Evolutionary conservation across 192 early-diverging fungal species (phyloP), one percentile per base, ranked within the genome.

Genomic region (Podila verticillata): DNA sequence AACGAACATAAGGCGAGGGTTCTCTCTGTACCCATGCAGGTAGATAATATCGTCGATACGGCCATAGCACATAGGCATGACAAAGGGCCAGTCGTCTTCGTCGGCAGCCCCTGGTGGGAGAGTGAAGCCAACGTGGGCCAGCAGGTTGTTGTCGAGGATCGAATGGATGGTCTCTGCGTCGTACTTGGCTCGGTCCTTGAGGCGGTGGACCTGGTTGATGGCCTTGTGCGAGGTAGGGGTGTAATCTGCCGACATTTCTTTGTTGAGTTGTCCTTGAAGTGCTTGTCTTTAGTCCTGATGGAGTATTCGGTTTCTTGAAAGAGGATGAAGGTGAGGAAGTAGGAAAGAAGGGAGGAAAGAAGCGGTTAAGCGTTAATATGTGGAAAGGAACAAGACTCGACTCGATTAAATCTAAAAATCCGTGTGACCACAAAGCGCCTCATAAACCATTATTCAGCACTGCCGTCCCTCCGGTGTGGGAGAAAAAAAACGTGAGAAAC

Each of bases 41-140:
- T 88, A 89, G 29, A 89, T 63, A 26, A 54, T 78, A 66, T 85
- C 74, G 6, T 80, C 86, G 20, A 69, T 72, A 9, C 87, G 83
- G 22, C 82, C 87, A 54, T 87, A 87, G 49, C 77, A 85, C 87
- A 89, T 89, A 17, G 87, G 87, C 57, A 89, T 86, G n/a, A 89
- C 87, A 57, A 79, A 72, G 0, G 87, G 87, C 82, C 72, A 82
- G 20, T 84, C 86, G 47, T 87, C 86, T 39, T 69, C 70, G 1
- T 83, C 74, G 8, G 73, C 74, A 13, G 58, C 48, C 1, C 65
- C 82, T 28, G 74, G 70, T 6, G 74, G 74, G 7, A 85, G 30
- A 8, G 74, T 80, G 74, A 89, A 88, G 22, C 86, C 86, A 35
- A 89, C 87, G 65, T 89, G 87, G 35, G 78, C 78, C 13, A 89